Evolutionary conservation across 495 filamentous ascomycete species (phyloP).

Genomic region (Penicillium goetzii): DNA sequence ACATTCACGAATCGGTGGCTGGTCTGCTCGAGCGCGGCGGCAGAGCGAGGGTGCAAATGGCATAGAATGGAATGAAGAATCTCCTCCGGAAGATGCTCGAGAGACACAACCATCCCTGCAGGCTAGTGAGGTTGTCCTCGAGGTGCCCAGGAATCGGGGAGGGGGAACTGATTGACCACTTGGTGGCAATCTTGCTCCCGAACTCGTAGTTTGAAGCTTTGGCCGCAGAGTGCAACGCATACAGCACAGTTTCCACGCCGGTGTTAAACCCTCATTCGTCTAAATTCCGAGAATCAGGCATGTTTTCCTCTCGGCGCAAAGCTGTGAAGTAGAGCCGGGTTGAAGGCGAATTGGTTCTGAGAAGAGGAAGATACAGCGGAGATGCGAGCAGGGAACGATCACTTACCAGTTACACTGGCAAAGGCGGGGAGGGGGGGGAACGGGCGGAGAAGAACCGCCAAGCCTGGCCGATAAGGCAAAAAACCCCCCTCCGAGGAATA

Average conservation of each 20-base stretch:
- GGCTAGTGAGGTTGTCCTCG: slow-evolving; percentile 2
- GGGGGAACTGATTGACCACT: slow-evolving; percentile 3
- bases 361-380: neutral
- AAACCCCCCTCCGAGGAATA: neutral
- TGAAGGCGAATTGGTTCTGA: neutral
- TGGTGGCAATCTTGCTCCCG: neutral
- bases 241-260: slow-evolving; percentile 18
- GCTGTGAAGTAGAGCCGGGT: neutral
- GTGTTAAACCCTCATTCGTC: slow-evolving; percentile 15
- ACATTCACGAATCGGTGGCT: slow-evolving; percentile 67
- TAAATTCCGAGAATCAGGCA: slow-evolving; percentile 7
- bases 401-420: neutral
- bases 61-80: slow-evolving; percentile 71
- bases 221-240: neutral
- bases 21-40: slow-evolving; percentile 56
- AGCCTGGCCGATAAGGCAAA: neutral
- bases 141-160: neutral
- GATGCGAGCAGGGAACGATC: neutral
- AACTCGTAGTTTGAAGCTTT: neutral
- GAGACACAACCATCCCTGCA: slow-evolving; percentile 45
- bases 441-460: slow-evolving; percentile 6
- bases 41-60: slow-evolving; percentile 55
- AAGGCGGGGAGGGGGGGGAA: neutral
- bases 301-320: slow-evolving; percentile 2
- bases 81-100: slow-evolving; percentile 68